phyloP scores from a whole-genome alignment of 768 basidiomycete species.

The Kwoniella dejecticola region DNA sequence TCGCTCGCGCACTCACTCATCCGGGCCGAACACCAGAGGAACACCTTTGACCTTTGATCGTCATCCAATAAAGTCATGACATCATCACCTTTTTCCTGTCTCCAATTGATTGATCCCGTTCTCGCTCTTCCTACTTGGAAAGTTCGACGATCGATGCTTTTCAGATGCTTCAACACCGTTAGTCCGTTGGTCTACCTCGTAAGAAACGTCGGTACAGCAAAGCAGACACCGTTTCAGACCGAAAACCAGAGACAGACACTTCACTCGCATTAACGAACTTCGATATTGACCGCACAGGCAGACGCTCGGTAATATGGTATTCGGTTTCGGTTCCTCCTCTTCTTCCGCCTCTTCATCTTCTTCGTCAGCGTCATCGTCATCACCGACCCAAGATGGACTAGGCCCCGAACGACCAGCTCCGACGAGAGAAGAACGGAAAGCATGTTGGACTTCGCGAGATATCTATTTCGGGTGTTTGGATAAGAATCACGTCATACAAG shows the following conservation, averaged over 20 bases:
- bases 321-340: slow-evolving; percentile 40
- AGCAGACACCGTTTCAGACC: no score
- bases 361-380: slow-evolving; percentile 27
- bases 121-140: background rate
- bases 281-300: no score
- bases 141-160: slow-evolving; percentile 5
- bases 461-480: slow-evolving; percentile 84
- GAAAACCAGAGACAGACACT: no score
- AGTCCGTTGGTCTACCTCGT: no score
- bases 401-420: slow-evolving; percentile 39
- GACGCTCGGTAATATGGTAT: slow-evolving; percentile 20
- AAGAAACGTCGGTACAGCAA: no score
- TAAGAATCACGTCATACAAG: slow-evolving; percentile 65
- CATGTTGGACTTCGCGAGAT: slow-evolving; percentile 85
- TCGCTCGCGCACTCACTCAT: no score
- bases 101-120: background rate
- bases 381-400: slow-evolving; percentile 25
- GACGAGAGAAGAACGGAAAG: slow-evolving; percentile 68
- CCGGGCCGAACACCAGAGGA: no score
- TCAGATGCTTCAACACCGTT: background rate
- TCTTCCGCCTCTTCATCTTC: slow-evolving; percentile 36
- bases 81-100: slow-evolving; percentile 3
- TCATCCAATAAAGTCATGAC: background rate
- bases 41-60: background rate
- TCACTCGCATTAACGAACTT: no score